These are phyloP conservation scores for Aureobasidium melanogenum DNA, from an alignment of 2,329 filamentous ascomycete genomes.

Conservation along the genomic window DNA sequence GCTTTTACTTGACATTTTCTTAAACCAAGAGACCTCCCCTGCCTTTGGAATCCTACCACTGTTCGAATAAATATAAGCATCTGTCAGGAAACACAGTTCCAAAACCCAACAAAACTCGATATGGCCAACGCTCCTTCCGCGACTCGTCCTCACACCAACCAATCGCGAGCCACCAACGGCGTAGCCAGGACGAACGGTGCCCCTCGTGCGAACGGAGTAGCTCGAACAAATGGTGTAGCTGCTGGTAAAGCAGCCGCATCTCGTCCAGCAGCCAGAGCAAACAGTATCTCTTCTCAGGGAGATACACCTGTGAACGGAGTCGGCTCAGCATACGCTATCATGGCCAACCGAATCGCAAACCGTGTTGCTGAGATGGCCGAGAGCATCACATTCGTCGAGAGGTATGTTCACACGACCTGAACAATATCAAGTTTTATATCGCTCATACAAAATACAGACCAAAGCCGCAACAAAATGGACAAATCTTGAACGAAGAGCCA, in stretches of 20 bases:
- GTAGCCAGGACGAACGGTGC: constrained; percentile 8
- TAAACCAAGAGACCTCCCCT: background rate
- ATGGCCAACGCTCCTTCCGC: constrained; percentile 10
- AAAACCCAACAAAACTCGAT: background rate
- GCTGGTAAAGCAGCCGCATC: constrained; percentile 10
- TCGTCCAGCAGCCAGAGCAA: constrained; percentile 12
- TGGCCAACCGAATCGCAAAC: constrained; percentile 42
- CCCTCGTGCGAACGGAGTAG: constrained; percentile 10
- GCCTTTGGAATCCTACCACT: background rate
- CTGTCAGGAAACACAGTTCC: background rate
- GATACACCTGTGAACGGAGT: constrained; percentile 21
- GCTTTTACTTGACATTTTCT: background rate
- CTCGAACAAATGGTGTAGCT: constrained; percentile 10
- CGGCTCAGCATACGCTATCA: constrained; percentile 41
- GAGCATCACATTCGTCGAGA: constrained; percentile 43
- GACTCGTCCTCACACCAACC: constrained; percentile 8
- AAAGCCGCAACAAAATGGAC: constrained; percentile 18
- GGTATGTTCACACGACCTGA: constrained; percentile 17
- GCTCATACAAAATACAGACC: constrained; percentile 15
- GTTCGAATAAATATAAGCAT: background rate
- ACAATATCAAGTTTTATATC: background rate
- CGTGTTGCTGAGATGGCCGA: constrained; percentile 45
- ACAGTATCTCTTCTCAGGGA: constrained; percentile 27
- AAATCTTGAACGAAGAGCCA: constrained; percentile 17
- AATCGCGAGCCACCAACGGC: constrained; percentile 7